Evolutionary conservation across 495 filamentous ascomycete species (phyloP).

Genomic region (Penicillium canescens): DNA sequence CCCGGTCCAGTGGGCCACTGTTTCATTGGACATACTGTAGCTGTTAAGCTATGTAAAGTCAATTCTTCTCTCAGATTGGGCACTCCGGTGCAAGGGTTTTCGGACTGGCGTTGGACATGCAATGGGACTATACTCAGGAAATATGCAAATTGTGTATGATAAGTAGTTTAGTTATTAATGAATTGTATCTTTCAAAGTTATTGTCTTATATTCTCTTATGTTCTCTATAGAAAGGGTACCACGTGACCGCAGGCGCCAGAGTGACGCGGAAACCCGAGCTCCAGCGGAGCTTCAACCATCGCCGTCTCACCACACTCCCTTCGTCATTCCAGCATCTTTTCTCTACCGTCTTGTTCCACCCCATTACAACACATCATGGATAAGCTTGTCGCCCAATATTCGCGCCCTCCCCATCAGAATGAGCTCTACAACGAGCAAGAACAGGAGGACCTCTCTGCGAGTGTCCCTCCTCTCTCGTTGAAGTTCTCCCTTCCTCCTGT

Average conservation of each 20-base stretch:
- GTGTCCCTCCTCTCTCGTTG: constrained; percentile 72
- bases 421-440: constrained; percentile 74
- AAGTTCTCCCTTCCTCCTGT: constrained; percentile 95
- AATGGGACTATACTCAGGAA: constrained; percentile 6
- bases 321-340: constrained; percentile 12
- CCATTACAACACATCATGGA: constrained; percentile 65
- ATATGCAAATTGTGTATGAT: constrained; percentile 8
- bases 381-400: constrained; percentile 87
- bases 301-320: constrained; percentile 21
- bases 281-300: constrained; percentile 36
- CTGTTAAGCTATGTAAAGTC: constrained; percentile 3
- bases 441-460: constrained; percentile 67
- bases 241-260: constrained; percentile 46
- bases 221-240: constrained; percentile 2
- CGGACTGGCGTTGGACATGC: constrained; percentile 1
- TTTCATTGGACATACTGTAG: neutral
- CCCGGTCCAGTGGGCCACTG: neutral
- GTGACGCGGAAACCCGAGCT: constrained; percentile 47
- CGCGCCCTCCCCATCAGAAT: constrained; percentile 67
- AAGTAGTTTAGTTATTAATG: constrained; percentile 4
- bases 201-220: neutral
- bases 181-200: neutral
- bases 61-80: neutral
- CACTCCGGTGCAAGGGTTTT: neutral
- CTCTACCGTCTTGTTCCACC: neutral